These are phyloP conservation scores for Aspergillus sp. DNA, from an alignment of 2,329 filamentous ascomycete genomes.

Conservation along the genomic window DNA sequence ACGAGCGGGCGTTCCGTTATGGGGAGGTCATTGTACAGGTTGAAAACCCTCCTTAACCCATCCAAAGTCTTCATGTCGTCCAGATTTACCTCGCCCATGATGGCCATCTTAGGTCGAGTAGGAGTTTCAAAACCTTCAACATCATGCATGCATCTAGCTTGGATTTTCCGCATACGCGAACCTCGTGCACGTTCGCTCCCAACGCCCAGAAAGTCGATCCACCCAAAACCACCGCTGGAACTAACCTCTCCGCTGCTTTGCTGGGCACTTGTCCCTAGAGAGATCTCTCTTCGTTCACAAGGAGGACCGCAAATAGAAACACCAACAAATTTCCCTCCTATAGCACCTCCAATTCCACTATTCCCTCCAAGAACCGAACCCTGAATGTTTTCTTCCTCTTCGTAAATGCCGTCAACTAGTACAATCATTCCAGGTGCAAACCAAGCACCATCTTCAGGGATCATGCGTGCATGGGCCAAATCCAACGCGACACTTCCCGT, in stretches of 20 bases:
- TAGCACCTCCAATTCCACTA: constrained; percentile 77
- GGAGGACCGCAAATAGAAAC: constrained; percentile 90
- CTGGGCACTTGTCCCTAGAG: constrained; percentile 61
- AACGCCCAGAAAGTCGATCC: constrained; percentile 91
- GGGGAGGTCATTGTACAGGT: constrained; percentile 61
- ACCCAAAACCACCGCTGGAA: constrained; percentile 78
- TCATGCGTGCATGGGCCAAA: constrained; percentile 68
- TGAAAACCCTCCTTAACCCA: constrained; percentile 72
- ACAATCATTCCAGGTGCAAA: constrained; percentile 96
- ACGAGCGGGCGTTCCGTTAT: constrained; percentile 63
- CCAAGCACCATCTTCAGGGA: constrained; percentile 82
- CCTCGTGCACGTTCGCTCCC: constrained; percentile 84
- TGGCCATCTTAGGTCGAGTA: constrained; percentile 52
- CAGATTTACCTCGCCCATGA: constrained; percentile 79
- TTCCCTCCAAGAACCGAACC: constrained; percentile 67
- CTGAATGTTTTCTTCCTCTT: constrained; percentile 69
- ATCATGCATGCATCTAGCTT: constrained; percentile 57
- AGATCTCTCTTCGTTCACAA: constrained; percentile 73
- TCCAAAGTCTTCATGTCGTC: constrained; percentile 76
- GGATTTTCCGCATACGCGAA: constrained; percentile 71
- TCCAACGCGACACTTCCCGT: constrained; percentile 85
- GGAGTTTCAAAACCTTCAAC: constrained; percentile 20
- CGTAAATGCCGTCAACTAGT: constrained; percentile 89
- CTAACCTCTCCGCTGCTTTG: constrained; percentile 29
- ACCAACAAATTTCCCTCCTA: constrained; percentile 85